A percentile compares a stretch with the other conserved stretches of the same genome.
These are phyloP conservation scores for Leishmania lainsoni DNA, from an alignment of 208 protist genomes.

Conservation along the genomic window DNA sequence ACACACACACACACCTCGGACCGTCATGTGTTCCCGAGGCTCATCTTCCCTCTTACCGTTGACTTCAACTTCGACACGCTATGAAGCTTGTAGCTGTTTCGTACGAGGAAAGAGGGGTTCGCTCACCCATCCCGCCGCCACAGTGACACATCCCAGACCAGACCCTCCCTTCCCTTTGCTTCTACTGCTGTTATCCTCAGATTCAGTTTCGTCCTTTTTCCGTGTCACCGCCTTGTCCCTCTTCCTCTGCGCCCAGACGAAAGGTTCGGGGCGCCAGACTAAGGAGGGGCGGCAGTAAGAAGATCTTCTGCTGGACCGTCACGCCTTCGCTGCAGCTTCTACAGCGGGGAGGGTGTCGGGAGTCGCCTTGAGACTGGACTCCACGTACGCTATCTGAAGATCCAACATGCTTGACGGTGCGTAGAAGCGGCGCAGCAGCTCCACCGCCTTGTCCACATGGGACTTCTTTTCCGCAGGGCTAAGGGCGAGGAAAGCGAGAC, in stretches of 20 bases:
- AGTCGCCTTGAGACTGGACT: slow-evolving; percentile 29
- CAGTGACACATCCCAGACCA: background rate
- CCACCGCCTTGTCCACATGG: slow-evolving; percentile 61
- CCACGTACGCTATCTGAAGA: slow-evolving; percentile 51
- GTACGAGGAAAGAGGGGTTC: background rate
- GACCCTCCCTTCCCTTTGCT: background rate
- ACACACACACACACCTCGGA: background rate
- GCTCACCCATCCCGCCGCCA: background rate
- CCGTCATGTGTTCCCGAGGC: background rate
- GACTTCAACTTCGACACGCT: background rate
- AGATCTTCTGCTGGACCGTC: background rate
- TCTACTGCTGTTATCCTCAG: background rate
- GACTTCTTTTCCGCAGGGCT: slow-evolving; percentile 40
- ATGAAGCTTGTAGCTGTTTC: background rate
- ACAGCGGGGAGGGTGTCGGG: background rate
- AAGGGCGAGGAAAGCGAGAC: slow-evolving; percentile 59
- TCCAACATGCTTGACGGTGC: slow-evolving; percentile 58
- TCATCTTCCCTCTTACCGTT: background rate
- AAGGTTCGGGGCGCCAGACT: background rate
- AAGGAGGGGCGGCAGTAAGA: background rate
- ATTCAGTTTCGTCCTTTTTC: background rate
- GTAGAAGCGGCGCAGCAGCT: slow-evolving; percentile 73
- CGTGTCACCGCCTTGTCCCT: background rate
- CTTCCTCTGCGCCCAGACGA: background rate
- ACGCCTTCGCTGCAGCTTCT: background rate